Evolutionary conservation across 2,329 filamentous ascomycete species (phyloP), one percentile per base, ranked within the genome.

Genomic region (Diaporthe nobilis): DNA sequence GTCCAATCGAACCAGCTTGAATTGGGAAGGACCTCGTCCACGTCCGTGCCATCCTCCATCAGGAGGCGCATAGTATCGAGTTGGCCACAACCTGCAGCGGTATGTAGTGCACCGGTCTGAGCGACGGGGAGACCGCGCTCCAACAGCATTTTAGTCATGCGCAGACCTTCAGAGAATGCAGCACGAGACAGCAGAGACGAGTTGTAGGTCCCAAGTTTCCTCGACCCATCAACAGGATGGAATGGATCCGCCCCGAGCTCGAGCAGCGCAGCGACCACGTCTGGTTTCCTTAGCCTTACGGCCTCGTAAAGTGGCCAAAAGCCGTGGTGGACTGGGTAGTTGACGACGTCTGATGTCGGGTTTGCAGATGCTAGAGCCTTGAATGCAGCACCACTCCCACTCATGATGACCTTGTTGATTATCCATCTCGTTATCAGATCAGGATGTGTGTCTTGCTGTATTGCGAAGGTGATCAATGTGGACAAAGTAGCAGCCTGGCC

Each of bases 1-100:
- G 73, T 75, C 73, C 53, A 53, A 47, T 47, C 22, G 17, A 3
- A 22, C 53, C 42, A 74, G 28, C 37, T 28, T 4, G 5, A 15
- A 49, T 22, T 42, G 15, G 49, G 10, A 53, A 74, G 6, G 28
- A 13, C 10, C 53, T 70, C 72, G n/a, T 74, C 25, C 44, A 74
- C 0, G n/a, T 74, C 72, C 51, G 65, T 65, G 44, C 65, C 51
- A n/a, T 63, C 44, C 55, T 61, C 25, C 4, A 74, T 61, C 55
- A 74, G 53, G 55, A 71, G 55, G 42, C 55, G 72, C 42, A 74
- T 61, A 34, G 55, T 74, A 53, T 74, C 72, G 55, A 74, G 63
- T 44, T 34, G 22, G 20, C 55, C 53, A 1, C 7, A 25, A 10
- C 28, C 15, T 44, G 63, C 63, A 55, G 72, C 65, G n/a, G 53